Evolutionary conservation across 2,329 filamentous ascomycete genomes (phyloP), one percentile per base, ranked within the genome.

Genomic region (Ophiostoma tasmaniense): DNA sequence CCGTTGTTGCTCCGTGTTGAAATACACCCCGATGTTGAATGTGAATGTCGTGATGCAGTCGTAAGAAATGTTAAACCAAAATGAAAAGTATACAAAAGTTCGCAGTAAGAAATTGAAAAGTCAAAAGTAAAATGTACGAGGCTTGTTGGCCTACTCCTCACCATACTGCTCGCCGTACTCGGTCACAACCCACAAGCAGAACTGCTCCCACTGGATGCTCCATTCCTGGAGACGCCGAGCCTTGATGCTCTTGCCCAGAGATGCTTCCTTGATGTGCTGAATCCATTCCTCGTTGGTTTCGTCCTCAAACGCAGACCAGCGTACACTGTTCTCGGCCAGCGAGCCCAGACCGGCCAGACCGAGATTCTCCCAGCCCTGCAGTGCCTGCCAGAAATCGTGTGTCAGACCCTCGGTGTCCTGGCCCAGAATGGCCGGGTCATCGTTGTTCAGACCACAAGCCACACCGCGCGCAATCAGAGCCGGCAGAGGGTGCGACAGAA

Each of bases 331-430:
- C 82, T 98, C 93, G 0, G 93, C 94, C 74, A 99, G 83, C 69
- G 89, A 90, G 0, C 90, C 94, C 67, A 98, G 80, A 0, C 93
- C 94, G 13, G 91, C 92, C 2, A 98, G 83, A 0, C 93, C 95
- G 17, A 97, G 85, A 75, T 96, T 97, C 70, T 96, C 90, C 87
- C 93, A 95, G 0, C 91, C 93, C 78, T 97, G 93, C 25, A 97
- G 81, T 1, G 91, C 90, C 78, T 96, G 92, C 92, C 92, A 97
- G 78, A 96, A 97, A 79, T 97, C 93, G 78, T 96, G 91, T 1
- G 90, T 94, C 84, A 95, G 89, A 50, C 92, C 92, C 33, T 88
- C 90, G 7, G 85, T 87, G 69, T 91, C 91, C 75, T 96, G 91
- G 10, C 93, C 93, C 6, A 97, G 83, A 75, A 97, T 92, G 0